Evolutionary conservation across 805 yeast species (phyloP).

Genomic region (Kodamaea kaohsiungensis): DNA sequence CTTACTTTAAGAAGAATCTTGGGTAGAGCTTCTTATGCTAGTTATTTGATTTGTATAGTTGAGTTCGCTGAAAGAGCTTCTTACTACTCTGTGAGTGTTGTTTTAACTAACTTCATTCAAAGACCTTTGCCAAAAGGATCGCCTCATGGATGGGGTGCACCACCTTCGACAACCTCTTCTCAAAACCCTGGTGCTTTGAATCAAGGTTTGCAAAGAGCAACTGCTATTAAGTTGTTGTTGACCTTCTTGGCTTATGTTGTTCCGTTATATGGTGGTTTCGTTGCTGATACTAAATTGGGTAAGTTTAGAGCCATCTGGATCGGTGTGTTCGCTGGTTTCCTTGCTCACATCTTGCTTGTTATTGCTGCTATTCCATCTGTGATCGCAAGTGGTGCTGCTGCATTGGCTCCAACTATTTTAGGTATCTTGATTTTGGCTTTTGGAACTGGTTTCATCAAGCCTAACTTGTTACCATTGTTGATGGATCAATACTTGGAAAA

Average conservation of each 20-base stretch:
- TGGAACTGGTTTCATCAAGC: slow-evolving; percentile 57
- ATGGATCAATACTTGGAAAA: slow-evolving; percentile 55
- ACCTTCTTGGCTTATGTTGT: slow-evolving; percentile 51
- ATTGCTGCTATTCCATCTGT: slow-evolving; percentile 49
- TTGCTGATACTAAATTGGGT: slow-evolving; percentile 52
- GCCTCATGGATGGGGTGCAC: slow-evolving; percentile 46
- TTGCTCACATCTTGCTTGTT: slow-evolving; percentile 49
- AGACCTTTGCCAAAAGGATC: slow-evolving; percentile 53
- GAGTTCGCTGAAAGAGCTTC: slow-evolving; percentile 60
- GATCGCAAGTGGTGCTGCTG: slow-evolving; percentile 30
- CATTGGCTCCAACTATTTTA: slow-evolving; percentile 41
- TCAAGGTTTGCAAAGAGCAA: slow-evolving; percentile 46
- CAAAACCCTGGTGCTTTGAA: slow-evolving; percentile 53
- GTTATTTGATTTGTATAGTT: slow-evolving; percentile 47
- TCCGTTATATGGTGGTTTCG: slow-evolving; percentile 54
- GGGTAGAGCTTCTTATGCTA: slow-evolving; percentile 50
- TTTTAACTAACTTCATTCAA: slow-evolving; percentile 50
- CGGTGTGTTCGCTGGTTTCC: slow-evolving; percentile 48
- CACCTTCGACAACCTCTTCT: slow-evolving; percentile 24
- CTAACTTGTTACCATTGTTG: slow-evolving; percentile 50
- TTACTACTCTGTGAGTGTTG: slow-evolving; percentile 48
- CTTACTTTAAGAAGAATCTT: slow-evolving; percentile 33
- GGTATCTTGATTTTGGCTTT: slow-evolving; percentile 40
- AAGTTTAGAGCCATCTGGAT: slow-evolving; percentile 50
- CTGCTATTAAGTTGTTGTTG: slow-evolving; percentile 48